Evolutionary conservation across 208 protist species (phyloP).

Genomic region (Polymyxa betae): DNA sequence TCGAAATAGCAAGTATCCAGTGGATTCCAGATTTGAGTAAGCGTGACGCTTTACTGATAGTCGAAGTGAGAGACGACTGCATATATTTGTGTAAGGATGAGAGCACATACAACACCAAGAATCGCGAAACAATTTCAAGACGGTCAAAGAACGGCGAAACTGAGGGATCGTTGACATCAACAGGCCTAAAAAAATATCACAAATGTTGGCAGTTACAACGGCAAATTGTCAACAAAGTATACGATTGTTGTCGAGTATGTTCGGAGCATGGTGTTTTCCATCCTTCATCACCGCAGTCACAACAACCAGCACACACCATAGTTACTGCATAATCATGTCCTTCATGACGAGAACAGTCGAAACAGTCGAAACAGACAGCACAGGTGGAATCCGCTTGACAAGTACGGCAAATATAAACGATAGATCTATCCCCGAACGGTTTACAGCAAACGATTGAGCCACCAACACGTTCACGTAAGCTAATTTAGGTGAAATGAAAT

Average conservation of each 20-base stretch:
- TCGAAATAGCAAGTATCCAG: neutral
- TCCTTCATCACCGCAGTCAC: conserved; percentile 27
- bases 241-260: neutral
- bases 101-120: neutral
- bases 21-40: neutral
- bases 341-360: neutral
- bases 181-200: neutral
- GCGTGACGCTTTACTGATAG: neutral
- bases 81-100: neutral
- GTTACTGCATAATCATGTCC: conserved; percentile 44
- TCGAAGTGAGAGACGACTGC: neutral
- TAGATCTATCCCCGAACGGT: neutral
- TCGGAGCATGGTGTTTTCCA: neutral
- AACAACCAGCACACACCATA: conserved; percentile 2
- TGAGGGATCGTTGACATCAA: neutral
- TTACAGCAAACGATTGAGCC: neutral
- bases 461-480: neutral
- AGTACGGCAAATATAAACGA: conserved; percentile 12
- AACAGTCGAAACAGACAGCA: conserved; percentile 46
- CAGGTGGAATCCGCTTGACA: conserved; percentile 38
- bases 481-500: neutral
- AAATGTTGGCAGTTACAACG: too few relatives aligned
- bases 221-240: neutral
- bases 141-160: neutral
- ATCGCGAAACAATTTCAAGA: neutral